Percentiles rank a stretch among this genome's conserved stretches.
These are phyloP conservation scores for Moesziomyces parantarcticus DNA, from an alignment of 1,284 basidiomycete species.

Conservation along the genomic window DNA sequence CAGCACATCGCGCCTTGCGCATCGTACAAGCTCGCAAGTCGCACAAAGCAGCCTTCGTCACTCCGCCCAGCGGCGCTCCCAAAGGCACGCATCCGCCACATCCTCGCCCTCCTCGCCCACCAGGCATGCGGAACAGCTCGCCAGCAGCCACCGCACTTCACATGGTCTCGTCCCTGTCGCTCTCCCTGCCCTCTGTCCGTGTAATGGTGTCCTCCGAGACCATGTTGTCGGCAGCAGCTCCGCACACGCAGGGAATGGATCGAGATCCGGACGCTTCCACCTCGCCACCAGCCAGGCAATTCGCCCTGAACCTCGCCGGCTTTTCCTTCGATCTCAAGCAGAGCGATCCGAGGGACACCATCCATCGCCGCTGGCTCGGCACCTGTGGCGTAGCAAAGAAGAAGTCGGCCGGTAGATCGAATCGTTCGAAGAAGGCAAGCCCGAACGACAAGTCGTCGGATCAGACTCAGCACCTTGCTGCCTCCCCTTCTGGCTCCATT, in stretches of 20 bases:
- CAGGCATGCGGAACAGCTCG: slow-evolving; percentile 29
- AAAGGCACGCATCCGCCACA: slow-evolving; percentile 7
- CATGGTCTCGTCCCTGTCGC: slow-evolving; percentile 20
- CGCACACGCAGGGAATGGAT: not conserved
- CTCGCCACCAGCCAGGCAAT: slow-evolving; percentile 19
- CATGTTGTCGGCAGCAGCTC: slow-evolving; percentile 11
- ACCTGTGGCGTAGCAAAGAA: slow-evolving; percentile 49
- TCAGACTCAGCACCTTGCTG: not conserved
- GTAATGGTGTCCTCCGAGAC: slow-evolving; percentile 35
- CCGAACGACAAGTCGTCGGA: not conserved
- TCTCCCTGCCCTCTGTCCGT: slow-evolving; percentile 37
- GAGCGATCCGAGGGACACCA: slow-evolving; percentile 49
- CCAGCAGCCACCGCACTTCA: slow-evolving; percentile 16
- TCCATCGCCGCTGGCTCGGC: slow-evolving; percentile 63
- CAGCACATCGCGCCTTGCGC: slow-evolving; percentile 33
- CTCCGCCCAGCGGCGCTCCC: slow-evolving; percentile 6
- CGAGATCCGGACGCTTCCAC: not conserved
- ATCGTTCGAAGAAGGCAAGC: not conserved
- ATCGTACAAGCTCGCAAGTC: slow-evolving; percentile 46
- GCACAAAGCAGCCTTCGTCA: slow-evolving; percentile 19
- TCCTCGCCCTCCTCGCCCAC: slow-evolving; percentile 39
- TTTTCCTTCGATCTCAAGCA: slow-evolving; percentile 49
- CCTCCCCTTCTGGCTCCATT: not conserved
- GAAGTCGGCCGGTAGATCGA: not conserved
- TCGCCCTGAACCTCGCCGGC: slow-evolving; percentile 26